Conservation (phyloP, 345 rosid species). For the Eucalyptus camaldulensis region DNA sequence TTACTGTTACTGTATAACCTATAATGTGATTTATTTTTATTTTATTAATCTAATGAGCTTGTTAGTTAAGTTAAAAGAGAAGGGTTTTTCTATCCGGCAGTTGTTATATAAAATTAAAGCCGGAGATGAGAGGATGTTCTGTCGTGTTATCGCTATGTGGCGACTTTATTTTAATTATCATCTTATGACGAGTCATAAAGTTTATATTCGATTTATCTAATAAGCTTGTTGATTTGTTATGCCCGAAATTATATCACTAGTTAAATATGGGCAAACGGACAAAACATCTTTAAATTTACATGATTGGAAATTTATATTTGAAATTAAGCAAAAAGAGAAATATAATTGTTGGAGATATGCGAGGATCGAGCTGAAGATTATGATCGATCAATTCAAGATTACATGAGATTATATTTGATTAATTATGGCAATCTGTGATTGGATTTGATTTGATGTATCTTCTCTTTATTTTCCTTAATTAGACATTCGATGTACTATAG, state of each 20-base stretch:
- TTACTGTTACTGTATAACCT: not conserved
- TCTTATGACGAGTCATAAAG: not conserved
- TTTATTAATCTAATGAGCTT: not conserved
- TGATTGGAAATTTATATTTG: not conserved
- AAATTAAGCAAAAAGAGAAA: not conserved
- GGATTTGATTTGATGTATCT: too few species aligned
- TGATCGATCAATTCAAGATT: too few species aligned
- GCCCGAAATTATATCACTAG: not conserved
- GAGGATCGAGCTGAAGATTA: fast-evolving
- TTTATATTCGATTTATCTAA: not conserved
- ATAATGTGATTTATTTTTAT: not conserved
- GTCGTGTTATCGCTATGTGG: not conserved
- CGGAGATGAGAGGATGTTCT: not conserved
- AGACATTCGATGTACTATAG: too few species aligned
- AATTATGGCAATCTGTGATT: too few species aligned
- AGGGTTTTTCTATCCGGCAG: not conserved
- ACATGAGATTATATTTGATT: too few species aligned
- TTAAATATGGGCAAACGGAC: not conserved
- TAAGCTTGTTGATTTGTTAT: not conserved
- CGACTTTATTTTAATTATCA: not conserved
- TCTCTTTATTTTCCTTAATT: too few species aligned
- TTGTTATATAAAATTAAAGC: too few species aligned
- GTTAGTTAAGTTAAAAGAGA: not conserved
- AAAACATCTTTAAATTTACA: not conserved
- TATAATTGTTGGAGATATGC: too few species aligned